Base-by-base conservation (phyloP, 805 yeast species). In the Candida nemodendra region DNA sequence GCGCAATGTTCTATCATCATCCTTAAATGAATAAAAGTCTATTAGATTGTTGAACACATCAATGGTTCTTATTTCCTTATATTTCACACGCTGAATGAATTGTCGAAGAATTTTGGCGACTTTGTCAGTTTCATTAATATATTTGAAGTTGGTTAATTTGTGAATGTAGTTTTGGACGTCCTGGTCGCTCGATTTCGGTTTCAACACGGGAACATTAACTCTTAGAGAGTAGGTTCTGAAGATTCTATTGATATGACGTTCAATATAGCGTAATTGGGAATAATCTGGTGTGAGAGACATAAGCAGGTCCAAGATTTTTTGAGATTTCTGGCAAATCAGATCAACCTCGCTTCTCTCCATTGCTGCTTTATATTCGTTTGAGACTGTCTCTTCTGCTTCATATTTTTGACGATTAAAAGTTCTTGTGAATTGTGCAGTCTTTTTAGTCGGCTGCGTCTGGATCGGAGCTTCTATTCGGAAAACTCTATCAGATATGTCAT, bases 1-100 rank as follows among this genome's bases (percentile, higher is more conserved):
- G 30, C 67, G 56, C 42, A 72, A 62, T 3, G 68, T 57, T 0
- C 68, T 66, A 30, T 66, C 54, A 49, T 74, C 75, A 42, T 57
- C 56, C 27, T 57, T 59, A 13, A 47, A 41, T 14, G 64, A 54
- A 45, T 62, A 72, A 48, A 57, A 72, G 34, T 59, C 65, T 1
- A 75, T 61, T 12, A 48, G 19, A 22, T 42, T 36, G 35, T 48
- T 49, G 38, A 39, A 45, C 8, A 42, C 32, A 14, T 38, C 35
- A 22, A 44, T 23, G 12, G 38, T 35, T 18, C 39, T 46, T 12
- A 15, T 26, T n/a, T 30, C 23, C n/a, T 28, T n/a, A 18, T 36
- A 33, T 4, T 39, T 32, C 7, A 31, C 28, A 5, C 40, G 30
- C 16, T 26, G 28, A 16, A 51, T 34, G 2, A 53, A 15, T 7